phyloP scores from a whole-genome alignment of 2,329 filamentous ascomycete species.

The Xylariaceae sp. region DNA sequence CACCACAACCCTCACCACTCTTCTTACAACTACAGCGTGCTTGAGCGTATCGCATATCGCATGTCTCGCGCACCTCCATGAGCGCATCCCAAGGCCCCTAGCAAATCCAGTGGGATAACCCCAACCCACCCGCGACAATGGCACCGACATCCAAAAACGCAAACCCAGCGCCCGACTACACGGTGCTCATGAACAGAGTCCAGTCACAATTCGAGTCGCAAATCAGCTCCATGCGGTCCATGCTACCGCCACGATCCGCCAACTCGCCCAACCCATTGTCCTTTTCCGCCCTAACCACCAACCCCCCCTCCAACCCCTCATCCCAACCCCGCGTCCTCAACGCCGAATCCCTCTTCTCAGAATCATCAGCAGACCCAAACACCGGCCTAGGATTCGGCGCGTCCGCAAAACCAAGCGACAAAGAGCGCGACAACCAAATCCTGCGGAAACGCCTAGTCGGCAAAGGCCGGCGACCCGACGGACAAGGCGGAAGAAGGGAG shows the following conservation, averaged over 20 bases:
- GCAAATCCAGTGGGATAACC: no score
- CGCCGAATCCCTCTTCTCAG: constrained; percentile 17
- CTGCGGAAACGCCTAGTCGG: constrained; percentile 23
- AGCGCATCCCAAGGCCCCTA: not conserved
- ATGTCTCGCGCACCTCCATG: no score
- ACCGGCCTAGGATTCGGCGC: constrained; percentile 20
- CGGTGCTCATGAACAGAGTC: constrained; percentile 29
- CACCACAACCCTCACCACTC: not conserved
- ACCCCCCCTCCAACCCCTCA: constrained; percentile 1
- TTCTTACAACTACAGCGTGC: no score
- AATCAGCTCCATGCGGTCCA: constrained; percentile 12
- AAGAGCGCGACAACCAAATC: constrained; percentile 16
- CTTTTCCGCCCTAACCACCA: not conserved
- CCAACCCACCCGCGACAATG: constrained; percentile 15
- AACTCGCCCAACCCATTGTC: not conserved
- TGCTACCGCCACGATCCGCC: constrained; percentile 15
- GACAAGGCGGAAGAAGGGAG: constrained; percentile 5
- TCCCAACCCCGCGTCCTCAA: not conserved
- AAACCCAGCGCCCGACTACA: constrained; percentile 31
- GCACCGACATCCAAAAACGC: constrained; percentile 21
- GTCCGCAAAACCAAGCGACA: not conserved
- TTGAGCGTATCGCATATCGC: no score
- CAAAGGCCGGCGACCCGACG: constrained; percentile 8
- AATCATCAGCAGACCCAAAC: constrained; percentile 25
- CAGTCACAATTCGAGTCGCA: constrained; percentile 22